Evolutionary conservation across 176 grass and related monocot species (phyloP).

Genomic region (Saccharum spontaneum): DNA sequence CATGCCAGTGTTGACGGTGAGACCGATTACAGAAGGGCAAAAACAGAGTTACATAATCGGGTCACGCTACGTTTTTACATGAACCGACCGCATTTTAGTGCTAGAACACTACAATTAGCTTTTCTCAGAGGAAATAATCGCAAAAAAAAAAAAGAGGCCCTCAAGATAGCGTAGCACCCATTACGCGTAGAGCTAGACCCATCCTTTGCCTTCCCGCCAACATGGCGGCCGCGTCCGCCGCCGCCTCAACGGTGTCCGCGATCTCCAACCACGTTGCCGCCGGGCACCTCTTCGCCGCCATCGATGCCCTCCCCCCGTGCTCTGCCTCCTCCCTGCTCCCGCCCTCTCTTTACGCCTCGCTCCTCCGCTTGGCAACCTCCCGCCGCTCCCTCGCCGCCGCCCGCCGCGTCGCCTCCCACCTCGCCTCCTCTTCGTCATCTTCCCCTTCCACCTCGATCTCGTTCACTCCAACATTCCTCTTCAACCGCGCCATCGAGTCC

Average conservation of each 20-base stretch:
- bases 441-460: not conserved
- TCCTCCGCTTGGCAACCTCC: conserved; percentile 36
- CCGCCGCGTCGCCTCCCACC: conserved; percentile 55
- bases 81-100: no score
- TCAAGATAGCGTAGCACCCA: no score
- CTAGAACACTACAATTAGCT: no score
- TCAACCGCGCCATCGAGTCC: conserved; percentile 77
- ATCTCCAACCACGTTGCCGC: conserved; percentile 20
- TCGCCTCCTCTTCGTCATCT: conserved; percentile 3
- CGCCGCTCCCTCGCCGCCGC: conserved; percentile 45
- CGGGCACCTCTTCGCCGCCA: conserved; percentile 41
- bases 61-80: no score
- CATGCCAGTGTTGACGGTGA: no score
- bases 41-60: no score
- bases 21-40: no score
- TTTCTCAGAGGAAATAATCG: no score
- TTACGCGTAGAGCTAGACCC: no score
- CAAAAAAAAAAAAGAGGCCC: no score
- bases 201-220: conserved; percentile 6
- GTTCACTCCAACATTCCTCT: conserved; percentile 45
- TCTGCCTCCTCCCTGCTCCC: conserved; percentile 27
- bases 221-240: conserved; percentile 29
- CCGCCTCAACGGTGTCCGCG: conserved; percentile 1
- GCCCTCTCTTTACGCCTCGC: conserved; percentile 31
- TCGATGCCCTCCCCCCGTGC: conserved; percentile 28